These are phyloP conservation scores for Aspergillus sp. DNA, from an alignment of 2,329 filamentous ascomycete genomes.

Conservation along the genomic window DNA sequence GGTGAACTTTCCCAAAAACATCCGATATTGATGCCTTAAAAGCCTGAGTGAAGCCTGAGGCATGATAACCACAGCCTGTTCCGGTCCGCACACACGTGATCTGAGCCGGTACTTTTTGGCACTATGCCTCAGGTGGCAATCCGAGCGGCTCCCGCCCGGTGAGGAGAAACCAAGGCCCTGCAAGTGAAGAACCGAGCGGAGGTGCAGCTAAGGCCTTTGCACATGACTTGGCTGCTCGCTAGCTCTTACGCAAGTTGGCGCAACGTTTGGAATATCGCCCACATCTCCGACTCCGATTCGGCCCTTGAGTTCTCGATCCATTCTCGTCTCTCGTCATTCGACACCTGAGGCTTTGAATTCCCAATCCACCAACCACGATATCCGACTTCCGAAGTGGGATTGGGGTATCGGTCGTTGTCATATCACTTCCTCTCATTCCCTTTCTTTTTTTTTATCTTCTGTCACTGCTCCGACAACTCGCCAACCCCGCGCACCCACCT, in stretches of 20 bases:
- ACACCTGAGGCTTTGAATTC: slow-evolving; percentile 11
- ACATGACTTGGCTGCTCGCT: slow-evolving; percentile 21
- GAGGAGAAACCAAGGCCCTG: slow-evolving; percentile 1
- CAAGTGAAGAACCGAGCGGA: not conserved
- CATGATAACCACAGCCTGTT: not conserved
- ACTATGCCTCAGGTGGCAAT: slow-evolving; percentile 25
- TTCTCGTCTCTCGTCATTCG: slow-evolving; percentile 10
- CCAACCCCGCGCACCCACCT: slow-evolving; percentile 27
- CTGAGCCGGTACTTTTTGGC: slow-evolving; percentile 11
- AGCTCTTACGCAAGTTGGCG: not conserved
- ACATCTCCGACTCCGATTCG: slow-evolving; percentile 13
- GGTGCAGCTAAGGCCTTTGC: slow-evolving; percentile 18
- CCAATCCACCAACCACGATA: not conserved
- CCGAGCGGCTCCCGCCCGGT: too few relatives aligned
- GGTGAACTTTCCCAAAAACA: slow-evolving; percentile 31
- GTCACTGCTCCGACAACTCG: slow-evolving; percentile 26
- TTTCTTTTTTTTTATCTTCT: slow-evolving; percentile 22
- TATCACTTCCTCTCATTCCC: slow-evolving; percentile 12
- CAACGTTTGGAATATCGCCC: slow-evolving; percentile 11
- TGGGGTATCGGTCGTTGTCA: slow-evolving; percentile 25
- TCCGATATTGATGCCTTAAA: slow-evolving; percentile 15
- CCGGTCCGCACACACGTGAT: not conserved
- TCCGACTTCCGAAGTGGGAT: slow-evolving; percentile 15
- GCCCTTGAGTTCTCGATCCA: not conserved
- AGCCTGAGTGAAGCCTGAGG: slow-evolving; percentile 11